Conservation (phyloP, 1,139 yeast species). For the Hyphopichia khmerensis region DNA sequence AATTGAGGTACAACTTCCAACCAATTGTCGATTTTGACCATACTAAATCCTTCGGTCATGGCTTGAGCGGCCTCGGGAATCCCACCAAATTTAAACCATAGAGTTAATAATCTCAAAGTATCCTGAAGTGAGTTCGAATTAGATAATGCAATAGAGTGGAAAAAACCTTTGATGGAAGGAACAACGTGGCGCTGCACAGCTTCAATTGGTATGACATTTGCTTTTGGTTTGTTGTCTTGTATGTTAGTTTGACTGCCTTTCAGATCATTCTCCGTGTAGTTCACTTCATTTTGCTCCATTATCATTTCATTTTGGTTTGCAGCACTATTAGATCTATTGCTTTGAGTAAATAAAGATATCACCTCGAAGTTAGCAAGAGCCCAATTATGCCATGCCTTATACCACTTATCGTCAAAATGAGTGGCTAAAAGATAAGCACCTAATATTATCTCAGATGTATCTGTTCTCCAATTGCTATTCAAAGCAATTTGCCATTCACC, state of each 20-base stretch:
- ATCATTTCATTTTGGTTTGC: slow-evolving; percentile 18
- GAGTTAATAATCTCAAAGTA: slow-evolving; percentile 80
- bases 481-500: slow-evolving; percentile 97
- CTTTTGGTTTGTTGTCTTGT: slow-evolving; percentile 6
- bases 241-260: slow-evolving; percentile 4
- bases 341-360: slow-evolving; percentile 61
- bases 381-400: slow-evolving; percentile 99
- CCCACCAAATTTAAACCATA: slow-evolving; percentile 97
- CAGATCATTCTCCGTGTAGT: slow-evolving; percentile 11
- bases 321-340: slow-evolving; percentile 22
- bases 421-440: slow-evolving; percentile 94
- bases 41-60: slow-evolving; percentile 84
- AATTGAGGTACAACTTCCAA: slow-evolving; percentile 92
- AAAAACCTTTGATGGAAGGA: slow-evolving; percentile 93
- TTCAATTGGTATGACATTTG: slow-evolving; percentile 47
- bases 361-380: slow-evolving; percentile 97
- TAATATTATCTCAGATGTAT: slow-evolving; percentile 73
- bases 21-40: slow-evolving; percentile 93
- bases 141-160: slow-evolving; percentile 89
- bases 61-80: slow-evolving; percentile 88
- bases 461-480: slow-evolving; percentile 77
- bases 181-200: slow-evolving; percentile 82
- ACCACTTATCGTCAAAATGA: slow-evolving; percentile 90
- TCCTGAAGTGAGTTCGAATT: slow-evolving; percentile 88
- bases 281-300: slow-evolving; percentile 21